A percentile compares a stretch with the other conserved stretches of the same genome.
Conservation (phyloP, 2,329 filamentous ascomycete species). For the Metarhizium robertsii region DNA sequence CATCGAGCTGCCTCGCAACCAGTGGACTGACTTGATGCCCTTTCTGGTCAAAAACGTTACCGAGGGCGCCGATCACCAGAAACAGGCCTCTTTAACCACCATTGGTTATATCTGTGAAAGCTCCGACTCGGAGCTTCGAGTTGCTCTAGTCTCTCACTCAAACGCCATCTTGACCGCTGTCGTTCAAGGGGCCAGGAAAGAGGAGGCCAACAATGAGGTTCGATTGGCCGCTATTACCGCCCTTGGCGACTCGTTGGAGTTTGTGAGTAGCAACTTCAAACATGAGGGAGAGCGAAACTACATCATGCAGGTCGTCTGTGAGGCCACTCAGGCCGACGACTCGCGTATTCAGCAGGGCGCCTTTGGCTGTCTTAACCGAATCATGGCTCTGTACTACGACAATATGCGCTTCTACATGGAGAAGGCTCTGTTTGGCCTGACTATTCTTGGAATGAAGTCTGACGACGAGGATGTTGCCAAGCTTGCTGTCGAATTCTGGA, state of each 20-base stretch:
- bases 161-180: constrained; percentile 97
- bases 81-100: constrained; percentile 89
- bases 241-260: constrained; percentile 92
- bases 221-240: constrained; percentile 88
- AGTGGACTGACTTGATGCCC: constrained; percentile 90
- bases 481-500: constrained; percentile 98
- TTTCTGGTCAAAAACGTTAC: constrained; percentile 88
- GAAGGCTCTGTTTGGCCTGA: constrained; percentile 95
- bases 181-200: constrained; percentile 93
- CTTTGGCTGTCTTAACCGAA: constrained; percentile 95
- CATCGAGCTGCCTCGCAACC: constrained; percentile 85
- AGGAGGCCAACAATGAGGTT: constrained; percentile 86
- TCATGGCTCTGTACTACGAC: constrained; percentile 98
- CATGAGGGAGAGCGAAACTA: constrained; percentile 99
- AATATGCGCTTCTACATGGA: constrained; percentile 99
- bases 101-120: constrained; percentile 98
- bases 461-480: constrained; percentile 97
- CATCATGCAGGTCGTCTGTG: constrained; percentile 99
- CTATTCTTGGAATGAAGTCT: constrained; percentile 97
- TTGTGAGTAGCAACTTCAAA: constrained; percentile 97
- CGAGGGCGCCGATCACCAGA: constrained; percentile 75
- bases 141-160: constrained; percentile 74
- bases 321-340: constrained; percentile 92
- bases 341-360: constrained; percentile 88
- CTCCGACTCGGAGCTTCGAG: constrained; percentile 77